Conservation (phyloP, 192 early-diverging fungal species). For the Phycomyces nitens region DNA sequence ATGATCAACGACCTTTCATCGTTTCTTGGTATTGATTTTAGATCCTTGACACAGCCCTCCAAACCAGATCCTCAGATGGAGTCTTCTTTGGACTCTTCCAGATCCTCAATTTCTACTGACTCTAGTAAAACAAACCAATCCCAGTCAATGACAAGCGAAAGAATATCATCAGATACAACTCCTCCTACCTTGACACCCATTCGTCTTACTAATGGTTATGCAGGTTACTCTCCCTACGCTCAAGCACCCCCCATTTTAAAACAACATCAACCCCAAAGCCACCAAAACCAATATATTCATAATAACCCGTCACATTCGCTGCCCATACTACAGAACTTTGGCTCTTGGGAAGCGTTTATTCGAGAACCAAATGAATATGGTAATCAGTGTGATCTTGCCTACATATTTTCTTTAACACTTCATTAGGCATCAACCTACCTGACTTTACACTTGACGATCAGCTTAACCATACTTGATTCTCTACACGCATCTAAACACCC, state of each 20-base stretch:
- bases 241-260: neutral
- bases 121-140: neutral
- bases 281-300: neutral
- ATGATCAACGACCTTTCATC: neutral
- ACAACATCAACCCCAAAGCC: neutral
- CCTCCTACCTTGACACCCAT: neutral
- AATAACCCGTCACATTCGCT: neutral
- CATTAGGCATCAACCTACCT: no score
- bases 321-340: neutral
- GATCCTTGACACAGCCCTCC: neutral
- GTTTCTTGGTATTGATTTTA: neutral
- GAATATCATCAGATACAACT: no score
- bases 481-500: no score
- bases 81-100: no score
- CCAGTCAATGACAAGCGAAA: neutral
- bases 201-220: neutral
- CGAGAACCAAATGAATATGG: neutral
- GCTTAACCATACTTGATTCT: no score
- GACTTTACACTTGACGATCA: no score
- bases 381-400: neutral
- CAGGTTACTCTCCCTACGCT: neutral
- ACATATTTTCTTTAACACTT: no score
- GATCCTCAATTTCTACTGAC: neutral
- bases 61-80: neutral
- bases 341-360: neutral